Evolutionary conservation across 2,329 filamentous ascomycete genomes (phyloP).

Genomic region (Lasiodiplodia sp.): DNA sequence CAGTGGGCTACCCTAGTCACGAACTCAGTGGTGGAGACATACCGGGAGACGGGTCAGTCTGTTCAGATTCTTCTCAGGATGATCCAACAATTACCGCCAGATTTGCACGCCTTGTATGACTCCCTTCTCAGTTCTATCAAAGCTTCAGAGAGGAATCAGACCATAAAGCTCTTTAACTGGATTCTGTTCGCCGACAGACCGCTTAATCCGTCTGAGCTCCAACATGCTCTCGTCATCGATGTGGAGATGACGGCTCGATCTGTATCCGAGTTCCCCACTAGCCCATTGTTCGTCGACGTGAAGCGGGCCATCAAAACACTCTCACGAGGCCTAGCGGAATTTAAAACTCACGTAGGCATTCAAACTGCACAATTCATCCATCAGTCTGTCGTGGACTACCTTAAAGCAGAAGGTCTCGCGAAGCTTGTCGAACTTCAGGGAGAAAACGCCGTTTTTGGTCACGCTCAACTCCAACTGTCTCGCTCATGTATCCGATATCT

Average conservation of each 20-base stretch:
- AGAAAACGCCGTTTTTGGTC: neutral
- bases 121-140: neutral
- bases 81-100: neutral
- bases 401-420: neutral
- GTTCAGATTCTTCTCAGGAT: neutral
- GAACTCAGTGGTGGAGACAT: neutral
- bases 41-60: neutral
- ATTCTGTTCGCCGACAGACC: neutral
- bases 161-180: neutral
- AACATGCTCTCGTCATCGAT: neutral
- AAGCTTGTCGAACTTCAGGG: neutral
- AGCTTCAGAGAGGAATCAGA: neutral
- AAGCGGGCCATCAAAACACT: neutral
- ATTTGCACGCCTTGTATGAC: neutral
- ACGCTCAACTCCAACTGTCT: neutral
- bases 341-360: neutral
- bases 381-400: neutral
- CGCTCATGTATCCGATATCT: slow-evolving; percentile 4
- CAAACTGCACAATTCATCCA: neutral
- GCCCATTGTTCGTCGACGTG: neutral
- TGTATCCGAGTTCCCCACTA: neutral
- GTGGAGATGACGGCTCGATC: neutral
- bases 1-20: neutral
- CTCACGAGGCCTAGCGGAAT: neutral
- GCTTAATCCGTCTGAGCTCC: neutral